These are phyloP conservation scores for Pleurotus tuoliensis DNA, from an alignment of 768 basidiomycete genomes.

Conservation along the genomic window DNA sequence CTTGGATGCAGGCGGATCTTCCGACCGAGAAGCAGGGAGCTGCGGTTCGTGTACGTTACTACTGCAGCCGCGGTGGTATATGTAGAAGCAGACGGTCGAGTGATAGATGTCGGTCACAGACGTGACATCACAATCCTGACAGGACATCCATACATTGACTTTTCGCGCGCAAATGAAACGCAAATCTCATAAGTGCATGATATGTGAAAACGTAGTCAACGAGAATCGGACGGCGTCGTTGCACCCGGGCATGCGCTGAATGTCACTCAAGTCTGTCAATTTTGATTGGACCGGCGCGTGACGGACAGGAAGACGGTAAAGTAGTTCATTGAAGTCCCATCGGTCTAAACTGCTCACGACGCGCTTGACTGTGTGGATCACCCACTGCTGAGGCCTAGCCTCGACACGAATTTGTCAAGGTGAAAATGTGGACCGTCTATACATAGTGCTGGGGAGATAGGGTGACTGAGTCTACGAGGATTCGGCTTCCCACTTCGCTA, in stretches of 20 bases:
- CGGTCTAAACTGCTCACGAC: too few relatives aligned
- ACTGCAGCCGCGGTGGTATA: not conserved
- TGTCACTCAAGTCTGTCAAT: too few relatives aligned
- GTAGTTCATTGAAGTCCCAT: too few relatives aligned
- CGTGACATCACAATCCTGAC: not conserved
- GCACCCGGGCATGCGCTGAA: too few relatives aligned
- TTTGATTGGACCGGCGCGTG: too few relatives aligned
- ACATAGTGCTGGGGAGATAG: not conserved
- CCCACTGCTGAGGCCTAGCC: too few relatives aligned
- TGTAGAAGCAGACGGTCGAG: not conserved
- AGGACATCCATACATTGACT: not conserved
- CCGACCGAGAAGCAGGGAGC: not conserved
- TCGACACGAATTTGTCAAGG: too few relatives aligned
- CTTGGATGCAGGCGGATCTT: not conserved
- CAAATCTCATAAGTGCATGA: too few relatives aligned
- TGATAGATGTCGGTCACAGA: not conserved
- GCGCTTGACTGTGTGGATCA: too few relatives aligned
- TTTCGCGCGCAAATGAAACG: not conserved
- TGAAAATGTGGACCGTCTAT: not conserved
- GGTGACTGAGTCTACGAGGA: conserved; percentile 19
- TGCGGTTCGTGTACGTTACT: not conserved
- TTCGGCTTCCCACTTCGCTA: conserved; percentile 72
- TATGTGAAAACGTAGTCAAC: too few relatives aligned
- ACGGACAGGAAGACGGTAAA: too few relatives aligned
- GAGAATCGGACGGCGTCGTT: too few relatives aligned